Evolutionary conservation across 768 basidiomycete genomes (phyloP).

Genomic region (Tylopilus rubrobrunneus): DNA sequence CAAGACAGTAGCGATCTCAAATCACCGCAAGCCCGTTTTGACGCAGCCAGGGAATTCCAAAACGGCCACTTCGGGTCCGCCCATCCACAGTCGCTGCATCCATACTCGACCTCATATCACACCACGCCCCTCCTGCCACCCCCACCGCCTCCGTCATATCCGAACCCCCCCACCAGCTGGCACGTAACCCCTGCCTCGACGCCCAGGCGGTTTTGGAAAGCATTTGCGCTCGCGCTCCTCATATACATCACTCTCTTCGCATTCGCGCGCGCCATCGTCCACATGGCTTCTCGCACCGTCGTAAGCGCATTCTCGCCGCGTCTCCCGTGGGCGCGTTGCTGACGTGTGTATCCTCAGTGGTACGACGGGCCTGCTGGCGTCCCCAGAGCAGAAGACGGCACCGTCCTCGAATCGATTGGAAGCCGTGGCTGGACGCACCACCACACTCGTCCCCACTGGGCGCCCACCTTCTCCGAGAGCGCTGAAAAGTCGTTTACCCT

Average conservation of each 20-base stretch:
- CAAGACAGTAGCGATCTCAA: not conserved
- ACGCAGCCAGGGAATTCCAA: not conserved
- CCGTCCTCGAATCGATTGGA: conserved; percentile 10
- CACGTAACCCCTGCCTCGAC: conserved; percentile 1
- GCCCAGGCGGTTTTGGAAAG: conserved; percentile 11
- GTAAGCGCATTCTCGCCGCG: not conserved
- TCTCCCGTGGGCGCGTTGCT: not conserved
- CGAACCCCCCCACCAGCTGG: not conserved
- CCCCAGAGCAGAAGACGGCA: conserved; percentile 16
- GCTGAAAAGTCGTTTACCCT: conserved; percentile 28
- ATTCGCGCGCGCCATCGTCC: not conserved
- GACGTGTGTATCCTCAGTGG: not conserved
- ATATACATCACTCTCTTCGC: conserved; percentile 8
- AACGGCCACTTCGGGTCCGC: conserved; percentile 5
- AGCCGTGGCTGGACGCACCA: conserved; percentile 15
- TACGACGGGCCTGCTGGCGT: not conserved
- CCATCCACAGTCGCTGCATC: not conserved
- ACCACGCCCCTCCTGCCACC: not conserved
- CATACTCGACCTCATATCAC: conserved; percentile 8
- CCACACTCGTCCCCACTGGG: conserved; percentile 14
- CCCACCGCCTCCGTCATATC: conserved; percentile 13
- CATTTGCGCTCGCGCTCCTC: conserved; percentile 8
- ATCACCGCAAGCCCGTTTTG: not conserved
- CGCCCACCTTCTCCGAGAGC: conserved; percentile 7
- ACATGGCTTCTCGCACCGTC: not conserved